These are phyloP conservation scores for Oenanthe sinensis DNA, from an alignment of 129 eudicot genomes.

Conservation along the genomic window DNA sequence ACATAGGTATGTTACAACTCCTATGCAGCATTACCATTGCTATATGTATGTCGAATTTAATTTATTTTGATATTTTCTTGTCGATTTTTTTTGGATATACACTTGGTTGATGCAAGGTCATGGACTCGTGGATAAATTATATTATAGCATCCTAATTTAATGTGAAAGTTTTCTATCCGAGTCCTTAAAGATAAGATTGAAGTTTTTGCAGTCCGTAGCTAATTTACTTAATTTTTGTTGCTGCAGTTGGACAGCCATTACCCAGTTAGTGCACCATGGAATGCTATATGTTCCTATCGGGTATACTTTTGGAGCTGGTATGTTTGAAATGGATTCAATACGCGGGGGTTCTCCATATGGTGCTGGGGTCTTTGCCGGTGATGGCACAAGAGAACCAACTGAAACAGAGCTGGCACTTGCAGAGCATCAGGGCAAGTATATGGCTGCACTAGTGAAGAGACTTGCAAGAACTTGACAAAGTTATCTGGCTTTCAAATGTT, in stretches of 20 bases:
- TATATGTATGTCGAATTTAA: no score
- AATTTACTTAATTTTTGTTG: not conserved
- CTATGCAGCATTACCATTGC: not conserved
- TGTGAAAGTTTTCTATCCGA: not conserved
- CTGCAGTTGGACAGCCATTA: constrained; percentile 87
- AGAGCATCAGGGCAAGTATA: constrained; percentile 93
- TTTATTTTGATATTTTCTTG: no score
- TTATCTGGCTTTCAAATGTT: not conserved
- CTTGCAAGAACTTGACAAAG: constrained; percentile 12
- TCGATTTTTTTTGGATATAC: no score
- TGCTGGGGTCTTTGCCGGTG: constrained; percentile 93
- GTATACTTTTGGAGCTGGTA: constrained; percentile 86
- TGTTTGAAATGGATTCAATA: constrained; percentile 78
- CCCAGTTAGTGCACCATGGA: constrained; percentile 88
- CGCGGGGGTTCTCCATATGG: constrained; percentile 87
- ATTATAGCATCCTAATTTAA: not conserved
- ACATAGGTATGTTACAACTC: not conserved
- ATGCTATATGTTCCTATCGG: constrained; percentile 93
- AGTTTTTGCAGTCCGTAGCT: not conserved
- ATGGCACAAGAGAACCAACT: constrained; percentile 71
- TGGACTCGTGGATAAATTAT: not conserved
- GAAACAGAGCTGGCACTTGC: constrained; percentile 85
- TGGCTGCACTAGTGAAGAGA: constrained; percentile 75
- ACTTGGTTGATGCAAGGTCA: no score
- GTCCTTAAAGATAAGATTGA: not conserved